Conservation (phyloP, 2,329 filamentous ascomycete genomes). For the Epichloe coenophiala region DNA sequence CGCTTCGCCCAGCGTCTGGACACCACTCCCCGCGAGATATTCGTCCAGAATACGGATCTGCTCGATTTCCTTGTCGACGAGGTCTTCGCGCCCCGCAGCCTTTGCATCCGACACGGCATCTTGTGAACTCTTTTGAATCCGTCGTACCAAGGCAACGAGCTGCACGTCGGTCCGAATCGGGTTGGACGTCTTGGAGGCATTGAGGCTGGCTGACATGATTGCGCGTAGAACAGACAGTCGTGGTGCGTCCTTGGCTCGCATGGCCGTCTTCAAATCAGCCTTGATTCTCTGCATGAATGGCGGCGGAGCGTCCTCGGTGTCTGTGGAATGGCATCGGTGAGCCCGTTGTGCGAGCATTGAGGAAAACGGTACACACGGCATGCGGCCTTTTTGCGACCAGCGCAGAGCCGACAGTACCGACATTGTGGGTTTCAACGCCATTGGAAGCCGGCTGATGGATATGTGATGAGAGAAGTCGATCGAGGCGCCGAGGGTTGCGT, state of each 20-base stretch:
- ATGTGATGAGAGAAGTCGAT: background rate
- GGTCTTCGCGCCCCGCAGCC: constrained; percentile 48
- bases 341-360: constrained; percentile 5
- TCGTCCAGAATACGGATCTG: constrained; percentile 53
- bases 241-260: constrained; percentile 49
- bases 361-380: background rate
- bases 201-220: constrained; percentile 56
- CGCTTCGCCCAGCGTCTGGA: constrained; percentile 43
- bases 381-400: constrained; percentile 1
- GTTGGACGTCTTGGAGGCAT: constrained; percentile 57
- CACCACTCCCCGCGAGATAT: constrained; percentile 45
- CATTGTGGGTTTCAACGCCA: constrained; percentile 13
- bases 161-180: constrained; percentile 61
- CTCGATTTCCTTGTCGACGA: constrained; percentile 55
- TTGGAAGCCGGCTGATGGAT: constrained; percentile 2
- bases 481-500: background rate
- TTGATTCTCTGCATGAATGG: constrained; percentile 40
- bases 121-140: constrained; percentile 42
- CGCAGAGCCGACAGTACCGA: constrained; percentile 14
- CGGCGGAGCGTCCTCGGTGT: constrained; percentile 24
- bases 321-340: constrained; percentile 19
- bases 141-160: constrained; percentile 53
- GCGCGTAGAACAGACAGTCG: constrained; percentile 56
- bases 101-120: constrained; percentile 52
- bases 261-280: constrained; percentile 49